Evolutionary conservation across 495 filamentous ascomycete species (phyloP), one percentile per base, ranked within the genome.

Genomic region (Acidomyces sp.): DNA sequence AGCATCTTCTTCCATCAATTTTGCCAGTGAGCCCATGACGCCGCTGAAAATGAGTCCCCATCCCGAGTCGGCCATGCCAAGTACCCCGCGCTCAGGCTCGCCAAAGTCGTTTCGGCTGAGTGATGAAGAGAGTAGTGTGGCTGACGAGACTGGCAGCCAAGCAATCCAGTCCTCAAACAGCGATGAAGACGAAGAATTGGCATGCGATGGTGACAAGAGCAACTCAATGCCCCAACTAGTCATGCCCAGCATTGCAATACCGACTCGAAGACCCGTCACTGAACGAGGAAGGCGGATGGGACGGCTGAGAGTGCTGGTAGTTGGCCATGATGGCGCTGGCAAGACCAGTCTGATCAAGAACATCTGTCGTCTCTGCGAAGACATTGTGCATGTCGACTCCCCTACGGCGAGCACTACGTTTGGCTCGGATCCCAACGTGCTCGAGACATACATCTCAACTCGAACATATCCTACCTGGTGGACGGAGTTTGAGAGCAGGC

Each of bases 221-320:
- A 38, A 34, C 9, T 6, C 48, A 12, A 45, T 46, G 46, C 85
- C 88, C 22, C 88, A 96, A 59, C 71, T 99, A 12, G 80, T 99
- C 48, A 99, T 99, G 92, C 90, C 90, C 6, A 93, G 85, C 57
- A 84, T 99, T 50, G 80, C 74, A 49, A 94, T 99, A 77, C 92
- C 90, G 23, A 86, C 78, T 55, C 76, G 90, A 36, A 71, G 90
- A 33, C 90, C 90, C 1, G 96, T 99, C 58, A 96, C 90, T 6
- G 73, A 82, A 37, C 74, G 69, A 45, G 90, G 90, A 13, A 90
- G 82, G 64, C 70, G 67, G 35, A 73, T 96, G 62, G 88, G 86
- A 4, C 72, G 79, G 39, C 63, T 96, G 51, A 96, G 95, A 65
- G 66, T 99, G 16, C 62, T 96, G 39, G 65, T 96, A 49, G 84